A percentile compares a stretch with the other conserved stretches of the same genome.
Evolutionary conservation across 768 basidiomycete species (phyloP).

Genomic region (Auricularia sp.): DNA sequence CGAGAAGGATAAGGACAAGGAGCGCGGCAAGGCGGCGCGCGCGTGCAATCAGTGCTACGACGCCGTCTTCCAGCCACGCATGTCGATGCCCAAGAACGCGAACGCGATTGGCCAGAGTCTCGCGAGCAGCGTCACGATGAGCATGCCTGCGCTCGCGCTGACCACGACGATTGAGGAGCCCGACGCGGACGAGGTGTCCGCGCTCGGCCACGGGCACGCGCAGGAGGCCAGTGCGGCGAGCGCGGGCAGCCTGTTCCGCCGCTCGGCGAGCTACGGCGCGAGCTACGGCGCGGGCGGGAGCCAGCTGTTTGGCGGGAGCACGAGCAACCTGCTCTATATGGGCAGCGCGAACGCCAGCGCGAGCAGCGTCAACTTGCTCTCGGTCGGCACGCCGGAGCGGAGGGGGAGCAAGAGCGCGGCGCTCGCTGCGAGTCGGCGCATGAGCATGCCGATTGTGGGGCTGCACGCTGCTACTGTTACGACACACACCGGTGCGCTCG

Average conservation of each 20-base stretch:
- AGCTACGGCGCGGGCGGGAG: not conserved
- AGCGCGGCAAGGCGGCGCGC: constrained; percentile 49
- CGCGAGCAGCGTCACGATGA: not conserved
- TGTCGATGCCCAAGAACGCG: not conserved
- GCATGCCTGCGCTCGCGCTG: not conserved
- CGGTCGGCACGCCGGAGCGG: not conserved
- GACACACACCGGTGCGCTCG: not conserved
- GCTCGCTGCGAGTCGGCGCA: not conserved
- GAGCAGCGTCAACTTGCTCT: not conserved
- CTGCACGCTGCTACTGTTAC: not conserved
- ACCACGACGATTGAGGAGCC: not conserved
- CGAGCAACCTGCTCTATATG: not conserved
- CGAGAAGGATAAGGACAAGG: not conserved
- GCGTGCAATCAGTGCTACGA: constrained; percentile 84
- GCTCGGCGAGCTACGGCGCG: not conserved
- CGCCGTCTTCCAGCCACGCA: constrained; percentile 45
- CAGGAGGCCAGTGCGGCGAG: not conserved
- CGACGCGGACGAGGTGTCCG: not conserved
- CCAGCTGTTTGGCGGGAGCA: not conserved
- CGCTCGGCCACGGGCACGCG: not conserved
- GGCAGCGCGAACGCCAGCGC: not conserved
- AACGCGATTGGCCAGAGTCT: not conserved
- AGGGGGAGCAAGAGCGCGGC: not conserved
- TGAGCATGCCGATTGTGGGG: not conserved
- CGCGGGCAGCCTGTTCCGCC: not conserved